A percentile compares a stretch with the other conserved stretches of the same genome.
phyloP scores from a whole-genome alignment of 768 basidiomycete species.

The Suillus cothurnatus region DNA sequence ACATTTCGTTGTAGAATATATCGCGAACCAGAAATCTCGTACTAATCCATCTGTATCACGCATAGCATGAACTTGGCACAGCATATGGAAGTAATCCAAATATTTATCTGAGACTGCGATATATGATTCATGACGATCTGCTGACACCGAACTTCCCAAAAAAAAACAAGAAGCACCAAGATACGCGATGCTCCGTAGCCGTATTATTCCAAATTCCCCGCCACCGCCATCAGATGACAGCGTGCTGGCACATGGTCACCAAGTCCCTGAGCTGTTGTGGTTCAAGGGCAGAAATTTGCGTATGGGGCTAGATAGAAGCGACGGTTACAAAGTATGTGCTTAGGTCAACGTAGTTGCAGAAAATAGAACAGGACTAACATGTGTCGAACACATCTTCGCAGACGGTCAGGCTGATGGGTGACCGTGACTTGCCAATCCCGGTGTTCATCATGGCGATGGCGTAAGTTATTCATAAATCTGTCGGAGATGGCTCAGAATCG shows the following conservation, averaged over 20 bases:
- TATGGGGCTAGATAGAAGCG: not conserved
- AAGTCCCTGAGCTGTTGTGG: not conserved
- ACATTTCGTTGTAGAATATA: not conserved
- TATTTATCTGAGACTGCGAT: not conserved
- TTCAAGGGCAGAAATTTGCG: not conserved
- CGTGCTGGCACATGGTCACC: not conserved
- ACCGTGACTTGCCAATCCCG: not conserved
- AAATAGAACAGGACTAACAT: not conserved
- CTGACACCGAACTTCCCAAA: not conserved
- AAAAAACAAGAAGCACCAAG: not conserved
- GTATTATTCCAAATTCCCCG: not conserved
- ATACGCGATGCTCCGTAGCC: not conserved
- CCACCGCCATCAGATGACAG: not conserved
- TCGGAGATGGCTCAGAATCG: not conserved
- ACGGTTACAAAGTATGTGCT: not conserved
- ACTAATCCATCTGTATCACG: not conserved
- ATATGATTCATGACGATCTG: not conserved
- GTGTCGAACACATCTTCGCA: not conserved
- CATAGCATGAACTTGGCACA: not conserved
- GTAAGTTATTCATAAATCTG: not conserved
- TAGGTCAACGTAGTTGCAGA: not conserved
- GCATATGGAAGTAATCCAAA: not conserved
- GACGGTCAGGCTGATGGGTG: not conserved
- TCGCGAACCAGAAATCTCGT: not conserved
- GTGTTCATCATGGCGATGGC: not conserved